These are phyloP conservation scores for Turnera subulata DNA, from an alignment of 345 rosid species.

Conservation along the genomic window DNA sequence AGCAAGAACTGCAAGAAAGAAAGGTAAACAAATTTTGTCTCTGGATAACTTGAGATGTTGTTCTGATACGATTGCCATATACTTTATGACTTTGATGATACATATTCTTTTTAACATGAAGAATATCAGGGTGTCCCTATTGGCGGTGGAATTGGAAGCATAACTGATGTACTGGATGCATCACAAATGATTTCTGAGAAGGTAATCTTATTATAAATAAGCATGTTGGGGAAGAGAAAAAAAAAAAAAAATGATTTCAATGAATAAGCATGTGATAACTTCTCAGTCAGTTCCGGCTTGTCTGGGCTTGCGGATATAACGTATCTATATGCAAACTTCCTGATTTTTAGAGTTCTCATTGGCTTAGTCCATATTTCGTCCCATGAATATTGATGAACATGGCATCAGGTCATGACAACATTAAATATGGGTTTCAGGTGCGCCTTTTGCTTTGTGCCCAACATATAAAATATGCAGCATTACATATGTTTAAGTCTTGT, in stretches of 20 bases:
- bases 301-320: conserved; percentile 2
- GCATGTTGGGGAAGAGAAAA: background rate
- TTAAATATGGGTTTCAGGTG: conserved; percentile 94
- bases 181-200: conserved; percentile 85
- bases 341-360: conserved; percentile 20
- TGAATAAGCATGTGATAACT: background rate
- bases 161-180: conserved; percentile 73
- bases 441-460: no score
- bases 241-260: background rate
- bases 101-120: conserved; percentile 28
- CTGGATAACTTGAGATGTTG: background rate
- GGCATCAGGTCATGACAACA: conserved; percentile 98
- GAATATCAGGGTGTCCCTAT: conserved; percentile 85
- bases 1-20: conserved; percentile 68
- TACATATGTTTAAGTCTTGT: no score
- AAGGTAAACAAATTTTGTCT: conserved; percentile 42
- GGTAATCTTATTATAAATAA: conserved; percentile 35
- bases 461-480: no score
- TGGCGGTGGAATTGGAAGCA: conserved; percentile 96
- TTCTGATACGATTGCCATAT: no score
- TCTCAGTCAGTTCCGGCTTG: background rate
- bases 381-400: conserved; percentile 92
- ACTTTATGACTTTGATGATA: no score
- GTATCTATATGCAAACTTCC: conserved; percentile 5
- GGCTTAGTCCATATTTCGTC: conserved; percentile 93